Conservation (phyloP, 345 rosid species). For the Salix dunnii region DNA sequence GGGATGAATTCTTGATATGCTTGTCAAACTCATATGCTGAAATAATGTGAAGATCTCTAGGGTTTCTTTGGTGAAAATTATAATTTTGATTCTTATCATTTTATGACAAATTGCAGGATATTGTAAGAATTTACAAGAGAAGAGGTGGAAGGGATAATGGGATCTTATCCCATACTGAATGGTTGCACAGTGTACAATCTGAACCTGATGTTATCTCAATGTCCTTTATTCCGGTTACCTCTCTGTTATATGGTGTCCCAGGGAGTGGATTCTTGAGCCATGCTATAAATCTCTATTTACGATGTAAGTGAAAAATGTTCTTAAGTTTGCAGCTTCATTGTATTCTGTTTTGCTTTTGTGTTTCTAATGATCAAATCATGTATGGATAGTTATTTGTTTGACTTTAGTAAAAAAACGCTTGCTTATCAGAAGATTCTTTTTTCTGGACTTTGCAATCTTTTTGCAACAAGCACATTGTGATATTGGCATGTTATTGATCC, state of each 20-base stretch:
- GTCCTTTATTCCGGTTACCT: constrained; percentile 89
- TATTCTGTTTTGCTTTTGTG: not conserved
- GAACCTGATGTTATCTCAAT: constrained; percentile 91
- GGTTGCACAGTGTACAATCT: constrained; percentile 82
- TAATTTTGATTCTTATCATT: constrained; percentile 9
- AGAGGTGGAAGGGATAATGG: constrained; percentile 81
- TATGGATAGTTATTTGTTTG: not conserved
- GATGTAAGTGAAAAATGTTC: constrained; percentile 55
- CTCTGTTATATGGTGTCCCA: constrained; percentile 84
- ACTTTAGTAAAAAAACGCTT: no score
- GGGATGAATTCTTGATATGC: constrained; percentile 1
- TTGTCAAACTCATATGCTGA: constrained; percentile 6
- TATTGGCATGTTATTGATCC: not conserved
- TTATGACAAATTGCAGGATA: constrained; percentile 50
- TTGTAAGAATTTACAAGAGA: constrained; percentile 65
- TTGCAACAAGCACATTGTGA: not conserved
- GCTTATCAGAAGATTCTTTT: not conserved
- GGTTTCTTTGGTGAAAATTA: not conserved
- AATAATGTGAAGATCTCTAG: not conserved
- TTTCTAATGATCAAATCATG: not conserved
- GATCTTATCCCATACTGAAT: constrained; percentile 63
- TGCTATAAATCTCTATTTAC: constrained; percentile 88
- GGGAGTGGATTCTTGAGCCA: constrained; percentile 95
- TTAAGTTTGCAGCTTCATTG: constrained; percentile 9
- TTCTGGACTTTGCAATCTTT: not conserved